A percentile compares a stretch with the other conserved stretches of the same genome.
Conservation (phyloP, 345 rosid genomes). For the Aquilaria yunnanensis region DNA sequence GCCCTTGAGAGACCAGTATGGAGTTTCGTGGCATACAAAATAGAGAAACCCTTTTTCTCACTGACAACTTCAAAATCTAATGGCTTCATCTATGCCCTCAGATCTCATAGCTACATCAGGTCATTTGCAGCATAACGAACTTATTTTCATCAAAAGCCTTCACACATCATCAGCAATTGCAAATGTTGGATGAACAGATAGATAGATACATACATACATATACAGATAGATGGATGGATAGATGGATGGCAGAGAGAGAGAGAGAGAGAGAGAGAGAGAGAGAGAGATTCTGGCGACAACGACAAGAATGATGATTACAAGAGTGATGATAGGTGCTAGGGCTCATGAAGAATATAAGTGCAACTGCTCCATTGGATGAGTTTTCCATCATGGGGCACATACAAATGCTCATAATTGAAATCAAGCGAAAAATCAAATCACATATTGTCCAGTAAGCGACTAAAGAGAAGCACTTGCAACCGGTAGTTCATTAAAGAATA, state of each 20-base stretch:
- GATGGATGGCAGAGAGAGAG: background rate
- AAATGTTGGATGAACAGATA: background rate
- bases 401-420: too few species aligned
- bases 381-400: constrained; percentile 21
- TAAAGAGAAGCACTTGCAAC: too few species aligned
- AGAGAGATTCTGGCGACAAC: background rate
- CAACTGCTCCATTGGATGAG: constrained; percentile 10
- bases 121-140: constrained; percentile 13
- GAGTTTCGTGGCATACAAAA: too few species aligned
- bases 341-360: constrained; percentile 13
- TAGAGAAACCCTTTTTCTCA: too few species aligned
- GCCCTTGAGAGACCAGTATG: too few species aligned
- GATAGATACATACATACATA: constrained; percentile 3
- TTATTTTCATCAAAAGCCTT: constrained; percentile 12
- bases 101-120: constrained; percentile 18
- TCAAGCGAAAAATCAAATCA: too few species aligned
- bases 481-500: too few species aligned
- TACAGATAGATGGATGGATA: background rate
- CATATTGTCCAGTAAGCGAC: too few species aligned
- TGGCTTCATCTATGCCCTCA: constrained; percentile 14
- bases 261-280: constrained; percentile 13
- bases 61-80: background rate
- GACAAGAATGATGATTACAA: background rate
- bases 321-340: background rate
- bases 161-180: constrained; percentile 1